These are phyloP conservation scores for Penicillium sp. DNA, from an alignment of 2,329 filamentous ascomycete genomes.

Conservation along the genomic window DNA sequence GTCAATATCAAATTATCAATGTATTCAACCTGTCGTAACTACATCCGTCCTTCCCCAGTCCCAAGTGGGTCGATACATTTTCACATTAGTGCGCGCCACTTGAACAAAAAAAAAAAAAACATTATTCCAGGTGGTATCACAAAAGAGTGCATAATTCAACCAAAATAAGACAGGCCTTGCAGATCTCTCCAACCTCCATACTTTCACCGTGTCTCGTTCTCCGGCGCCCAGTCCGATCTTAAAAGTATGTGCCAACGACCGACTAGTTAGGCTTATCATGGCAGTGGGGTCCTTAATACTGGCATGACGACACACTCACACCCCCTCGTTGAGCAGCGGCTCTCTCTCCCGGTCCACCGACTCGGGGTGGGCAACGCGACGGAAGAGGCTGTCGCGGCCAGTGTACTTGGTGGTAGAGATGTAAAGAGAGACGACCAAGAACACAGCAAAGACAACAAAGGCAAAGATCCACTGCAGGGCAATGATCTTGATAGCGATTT, in stretches of 20 bases:
- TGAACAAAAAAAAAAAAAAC: neutral
- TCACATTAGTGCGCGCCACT: neutral
- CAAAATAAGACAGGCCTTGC: neutral
- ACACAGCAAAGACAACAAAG: conserved; percentile 73
- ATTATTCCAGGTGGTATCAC: neutral
- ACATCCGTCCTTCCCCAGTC: neutral
- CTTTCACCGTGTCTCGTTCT: neutral
- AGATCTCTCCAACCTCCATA: neutral
- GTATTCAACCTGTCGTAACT: neutral
- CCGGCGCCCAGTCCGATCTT: neutral
- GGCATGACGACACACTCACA: conserved; percentile 3
- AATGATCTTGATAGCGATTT: conserved; percentile 69
- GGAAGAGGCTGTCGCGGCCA: conserved; percentile 38
- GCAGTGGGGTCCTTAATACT: neutral
- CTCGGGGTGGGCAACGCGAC: conserved; percentile 33
- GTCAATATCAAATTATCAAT: neutral
- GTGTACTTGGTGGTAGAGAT: conserved; percentile 35
- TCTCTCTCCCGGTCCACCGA: conserved; percentile 53
- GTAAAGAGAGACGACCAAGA: conserved; percentile 66
- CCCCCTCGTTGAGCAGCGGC: conserved; percentile 49
- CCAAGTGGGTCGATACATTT: conserved; percentile 1
- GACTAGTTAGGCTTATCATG: neutral
- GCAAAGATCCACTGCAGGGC: conserved; percentile 93
- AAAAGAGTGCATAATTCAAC: neutral
- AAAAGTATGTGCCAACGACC: neutral